Conservation (phyloP, 257 asterid genomes). For the Capsicum rhomboideum region DNA sequence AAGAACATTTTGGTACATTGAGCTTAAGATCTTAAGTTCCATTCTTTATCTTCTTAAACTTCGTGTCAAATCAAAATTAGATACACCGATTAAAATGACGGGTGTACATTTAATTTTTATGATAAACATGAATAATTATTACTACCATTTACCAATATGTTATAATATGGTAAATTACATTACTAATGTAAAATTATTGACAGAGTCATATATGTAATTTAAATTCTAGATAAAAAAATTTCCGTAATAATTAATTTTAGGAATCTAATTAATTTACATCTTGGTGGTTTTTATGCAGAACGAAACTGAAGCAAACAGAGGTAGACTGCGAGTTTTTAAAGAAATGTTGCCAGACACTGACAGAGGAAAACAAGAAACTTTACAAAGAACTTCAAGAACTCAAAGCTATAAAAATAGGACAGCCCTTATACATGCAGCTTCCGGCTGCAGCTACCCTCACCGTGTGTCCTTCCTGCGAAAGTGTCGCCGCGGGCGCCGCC, state of each 20-base stretch:
- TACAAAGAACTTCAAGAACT: conserved; percentile 20
- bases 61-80: no score
- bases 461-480: conserved; percentile 9
- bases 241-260: background rate
- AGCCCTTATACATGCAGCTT: conserved; percentile 10
- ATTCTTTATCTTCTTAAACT: no score
- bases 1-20: no score
- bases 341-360: conserved; percentile 14
- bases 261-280: background rate
- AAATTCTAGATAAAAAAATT: no score
- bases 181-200: no score
- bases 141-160: no score
- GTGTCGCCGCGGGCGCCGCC: background rate
- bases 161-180: no score
- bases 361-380: conserved; percentile 17
- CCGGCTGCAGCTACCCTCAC: conserved; percentile 1
- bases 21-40: no score
- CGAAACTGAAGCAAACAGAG: conserved; percentile 29
- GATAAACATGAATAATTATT: no score
- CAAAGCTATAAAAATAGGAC: conserved; percentile 7
- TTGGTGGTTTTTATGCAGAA: conserved; percentile 4
- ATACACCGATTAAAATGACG: no score
- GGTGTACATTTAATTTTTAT: no score
- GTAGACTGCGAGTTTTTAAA: conserved; percentile 15
- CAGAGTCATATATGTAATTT: no score